phyloP scores from a whole-genome alignment of 73 alveolate species.

The Blepharisma japonicum region DNA sequence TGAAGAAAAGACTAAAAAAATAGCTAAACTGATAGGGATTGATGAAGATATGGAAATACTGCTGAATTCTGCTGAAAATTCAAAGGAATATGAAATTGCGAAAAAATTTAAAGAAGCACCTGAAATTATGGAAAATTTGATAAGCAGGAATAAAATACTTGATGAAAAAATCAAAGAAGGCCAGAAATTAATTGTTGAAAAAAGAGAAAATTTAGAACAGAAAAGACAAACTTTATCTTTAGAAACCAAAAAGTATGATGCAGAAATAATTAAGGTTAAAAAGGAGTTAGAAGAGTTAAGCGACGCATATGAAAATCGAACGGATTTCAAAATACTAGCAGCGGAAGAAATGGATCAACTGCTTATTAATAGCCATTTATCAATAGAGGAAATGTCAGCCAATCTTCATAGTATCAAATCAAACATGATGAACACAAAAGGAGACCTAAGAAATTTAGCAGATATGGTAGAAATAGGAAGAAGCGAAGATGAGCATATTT shows the following conservation, averaged over 20 bases:
- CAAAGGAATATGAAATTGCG: neutral
- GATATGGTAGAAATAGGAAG: neutral
- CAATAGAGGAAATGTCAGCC: slow-evolving; percentile 4
- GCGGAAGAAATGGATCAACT: neutral
- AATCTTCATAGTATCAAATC: neutral
- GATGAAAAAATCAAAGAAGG: slow-evolving; percentile 1
- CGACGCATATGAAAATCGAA: too few relatives aligned
- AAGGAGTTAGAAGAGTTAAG: too few relatives aligned
- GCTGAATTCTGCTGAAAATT: neutral
- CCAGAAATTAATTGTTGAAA: neutral
- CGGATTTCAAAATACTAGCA: too few relatives aligned
- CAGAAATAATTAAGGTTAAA: too few relatives aligned
- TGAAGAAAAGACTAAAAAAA: slow-evolving; percentile 6
- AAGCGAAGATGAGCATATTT: neutral
- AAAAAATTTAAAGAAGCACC: slow-evolving; percentile 6
- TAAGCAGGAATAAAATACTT: neutral
- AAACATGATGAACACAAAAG: neutral
- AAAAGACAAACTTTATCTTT: neutral
- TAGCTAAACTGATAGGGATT: slow-evolving; percentile 3
- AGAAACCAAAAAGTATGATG: too few relatives aligned
- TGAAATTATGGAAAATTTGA: neutral
- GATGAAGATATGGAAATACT: slow-evolving; percentile 15
- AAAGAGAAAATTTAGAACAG: neutral
- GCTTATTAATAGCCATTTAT: neutral
- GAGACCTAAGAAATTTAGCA: neutral